Base-by-base conservation (phyloP, 106 monocot species). In the Acorus gramineus region DNA sequence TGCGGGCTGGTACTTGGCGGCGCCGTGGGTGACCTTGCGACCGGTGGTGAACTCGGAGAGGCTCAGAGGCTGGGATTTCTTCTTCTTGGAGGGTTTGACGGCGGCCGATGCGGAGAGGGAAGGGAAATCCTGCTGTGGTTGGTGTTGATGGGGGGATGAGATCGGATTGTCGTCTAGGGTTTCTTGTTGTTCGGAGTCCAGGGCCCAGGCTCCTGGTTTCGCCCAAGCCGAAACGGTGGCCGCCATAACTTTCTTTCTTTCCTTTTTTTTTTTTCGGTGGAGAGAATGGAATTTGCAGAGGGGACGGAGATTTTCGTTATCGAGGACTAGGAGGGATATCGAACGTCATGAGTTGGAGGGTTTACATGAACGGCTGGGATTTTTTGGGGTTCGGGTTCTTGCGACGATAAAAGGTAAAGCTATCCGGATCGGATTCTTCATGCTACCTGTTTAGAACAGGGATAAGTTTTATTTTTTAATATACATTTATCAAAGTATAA, bases 141-240 rank as follows among this genome's bases (percentile, higher is more conserved):
- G 28, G 28, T 28, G 28, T 28, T 28, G 28, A 28, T 28, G 28
- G 28, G 28, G 28, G 28, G 28, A 28, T 28, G 28, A 28, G 28
- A 28, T 28, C 28, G 28, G 28, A 9, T 62, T 48, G 47, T 71
- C 8, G 50, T 73, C 69, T 7, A 50, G 55, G 52, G 71, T 56
- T 6, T 83, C 85, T 7, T 79, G 61, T 68, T 79, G 77, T 73
- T 94, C 94, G 13, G 84, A 75, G 2, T 86, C 94, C 11, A 86
- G 75, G 3, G 94, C 94, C 94, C 94, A 94, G 0, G 89, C 80
- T 6, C 89, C 89, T 3, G 94, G 89, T 52, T 94, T 94, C 56
- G 71, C 57, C 94, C 94, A 94, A 47, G 89, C 94, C 45, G 94
- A 86, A 3, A 76, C 84, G 28, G 81, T 74, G 7, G 73, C 77